Percentiles rank a stretch among this genome's conserved stretches.
Evolutionary conservation across 164 flowering plant genomes (phyloP).

Genomic region (Buxus sempervirens): DNA sequence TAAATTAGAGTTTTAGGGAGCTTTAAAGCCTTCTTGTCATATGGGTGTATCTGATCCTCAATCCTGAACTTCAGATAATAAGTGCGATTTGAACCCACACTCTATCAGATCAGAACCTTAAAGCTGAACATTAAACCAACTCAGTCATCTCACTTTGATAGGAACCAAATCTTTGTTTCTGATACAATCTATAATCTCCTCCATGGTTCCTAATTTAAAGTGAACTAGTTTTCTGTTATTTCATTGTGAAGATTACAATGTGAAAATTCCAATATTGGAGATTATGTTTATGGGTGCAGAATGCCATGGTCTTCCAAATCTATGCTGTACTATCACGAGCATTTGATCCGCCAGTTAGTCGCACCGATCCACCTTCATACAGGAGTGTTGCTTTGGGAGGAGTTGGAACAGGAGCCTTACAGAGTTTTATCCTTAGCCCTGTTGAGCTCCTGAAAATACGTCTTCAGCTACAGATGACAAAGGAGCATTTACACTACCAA

Average conservation of each 20-base stretch:
- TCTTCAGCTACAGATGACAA: constrained; percentile 50
- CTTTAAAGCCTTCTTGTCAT: no score
- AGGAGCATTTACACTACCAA: background rate
- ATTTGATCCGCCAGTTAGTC: constrained; percentile 29
- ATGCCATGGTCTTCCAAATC: constrained; percentile 83
- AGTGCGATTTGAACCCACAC: constrained; percentile 99
- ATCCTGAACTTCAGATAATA: background rate
- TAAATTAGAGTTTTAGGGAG: no score
- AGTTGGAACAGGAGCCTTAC: constrained; percentile 75
- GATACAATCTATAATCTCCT: no score
- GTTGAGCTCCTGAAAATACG: constrained; percentile 82
- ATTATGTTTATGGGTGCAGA: constrained; percentile 41
- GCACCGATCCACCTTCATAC: constrained; percentile 71
- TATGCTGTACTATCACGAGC: constrained; percentile 72
- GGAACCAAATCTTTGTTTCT: no score
- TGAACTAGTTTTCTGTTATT: no score
- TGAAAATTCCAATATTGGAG: background rate
- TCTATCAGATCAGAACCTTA: constrained; percentile 99
- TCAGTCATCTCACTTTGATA: constrained; percentile 79
- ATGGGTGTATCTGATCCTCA: no score
- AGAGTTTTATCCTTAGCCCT: constrained; percentile 69
- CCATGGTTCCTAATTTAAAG: no score
- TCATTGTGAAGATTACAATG: background rate
- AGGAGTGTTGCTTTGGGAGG: constrained; percentile 74
- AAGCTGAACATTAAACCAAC: constrained; percentile 99